phyloP scores from a whole-genome alignment of 805 yeast genomes.

The Schwanniomyces sp. region DNA sequence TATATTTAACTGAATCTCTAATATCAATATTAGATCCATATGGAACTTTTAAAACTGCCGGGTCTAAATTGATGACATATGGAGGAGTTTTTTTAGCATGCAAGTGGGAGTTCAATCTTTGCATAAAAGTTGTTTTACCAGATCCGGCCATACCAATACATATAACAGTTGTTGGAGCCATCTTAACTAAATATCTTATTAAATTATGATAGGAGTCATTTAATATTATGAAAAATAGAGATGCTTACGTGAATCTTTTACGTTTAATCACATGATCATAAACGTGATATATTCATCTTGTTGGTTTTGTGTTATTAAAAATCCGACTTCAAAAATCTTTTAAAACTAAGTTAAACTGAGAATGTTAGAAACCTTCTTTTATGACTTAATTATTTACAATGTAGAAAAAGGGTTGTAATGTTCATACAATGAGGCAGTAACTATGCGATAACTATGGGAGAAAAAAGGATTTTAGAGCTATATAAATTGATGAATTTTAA shows the following conservation, averaged over 20 bases:
- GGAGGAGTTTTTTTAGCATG: constrained; percentile 75
- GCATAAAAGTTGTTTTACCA: constrained; percentile 98
- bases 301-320: no score
- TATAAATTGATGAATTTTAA: no score
- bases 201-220: neutral
- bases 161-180: constrained; percentile 41
- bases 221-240: neutral
- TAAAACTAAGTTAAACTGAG: no score
- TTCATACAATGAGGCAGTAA: no score
- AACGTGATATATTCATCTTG: no score
- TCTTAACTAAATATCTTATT: constrained; percentile 2
- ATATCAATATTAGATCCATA: constrained; percentile 94
- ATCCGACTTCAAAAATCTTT: no score
- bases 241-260: neutral
- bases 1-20: constrained; percentile 92
- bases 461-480: no score
- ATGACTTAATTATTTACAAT: no score
- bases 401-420: no score
- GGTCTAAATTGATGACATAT: constrained; percentile 91
- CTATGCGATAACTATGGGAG: no score
- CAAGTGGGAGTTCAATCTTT: constrained; percentile 84
- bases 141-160: constrained; percentile 60
- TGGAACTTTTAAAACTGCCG: constrained; percentile 94
- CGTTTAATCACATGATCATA: no score
- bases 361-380: no score